phyloP scores from a whole-genome alignment of 495 filamentous ascomycete genomes.

The Patellaria atrata region DNA sequence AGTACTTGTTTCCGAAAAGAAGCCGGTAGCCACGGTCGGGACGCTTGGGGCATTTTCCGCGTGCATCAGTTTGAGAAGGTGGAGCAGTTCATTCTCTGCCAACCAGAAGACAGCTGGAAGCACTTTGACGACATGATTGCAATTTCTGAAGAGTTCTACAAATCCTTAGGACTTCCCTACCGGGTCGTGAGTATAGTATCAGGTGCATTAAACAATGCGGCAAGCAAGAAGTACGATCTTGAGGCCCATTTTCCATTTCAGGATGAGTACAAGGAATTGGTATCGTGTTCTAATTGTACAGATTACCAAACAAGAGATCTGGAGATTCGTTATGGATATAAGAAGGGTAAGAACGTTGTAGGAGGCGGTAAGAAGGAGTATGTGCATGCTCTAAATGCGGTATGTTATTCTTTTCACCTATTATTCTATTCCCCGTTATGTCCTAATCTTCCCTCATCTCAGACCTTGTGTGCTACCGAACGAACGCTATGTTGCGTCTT shows the following conservation, averaged over 20 bases:
- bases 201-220: slow-evolving; percentile 85
- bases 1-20: slow-evolving; percentile 92
- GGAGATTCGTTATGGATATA: slow-evolving; percentile 56
- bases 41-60: slow-evolving; percentile 96
- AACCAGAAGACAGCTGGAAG: slow-evolving; percentile 90
- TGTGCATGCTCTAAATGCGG: slow-evolving; percentile 72
- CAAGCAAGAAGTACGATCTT: slow-evolving; percentile 87
- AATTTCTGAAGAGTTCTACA: slow-evolving; percentile 85
- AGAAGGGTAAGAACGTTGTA: slow-evolving; percentile 63
- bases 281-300: slow-evolving; percentile 91
- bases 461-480: slow-evolving; percentile 69
- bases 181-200: slow-evolving; percentile 87
- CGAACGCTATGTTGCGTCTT: slow-evolving; percentile 86
- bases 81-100: slow-evolving; percentile 41
- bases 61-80: slow-evolving; percentile 98
- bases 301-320: slow-evolving; percentile 86
- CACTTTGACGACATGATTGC: slow-evolving; percentile 85
- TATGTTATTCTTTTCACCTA: slow-evolving; percentile 24
- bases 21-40: slow-evolving; percentile 79
- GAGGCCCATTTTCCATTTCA: slow-evolving; percentile 81
- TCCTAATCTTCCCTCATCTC: slow-evolving; percentile 30
- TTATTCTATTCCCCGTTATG: too few relatives aligned
- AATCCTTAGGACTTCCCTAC: slow-evolving; percentile 77
- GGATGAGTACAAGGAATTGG: slow-evolving; percentile 86
- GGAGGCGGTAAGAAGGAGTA: slow-evolving; percentile 81